Conservation (phyloP, 1,139 yeast genomes). For the Zygosaccharomyces pseudobailii region DNA sequence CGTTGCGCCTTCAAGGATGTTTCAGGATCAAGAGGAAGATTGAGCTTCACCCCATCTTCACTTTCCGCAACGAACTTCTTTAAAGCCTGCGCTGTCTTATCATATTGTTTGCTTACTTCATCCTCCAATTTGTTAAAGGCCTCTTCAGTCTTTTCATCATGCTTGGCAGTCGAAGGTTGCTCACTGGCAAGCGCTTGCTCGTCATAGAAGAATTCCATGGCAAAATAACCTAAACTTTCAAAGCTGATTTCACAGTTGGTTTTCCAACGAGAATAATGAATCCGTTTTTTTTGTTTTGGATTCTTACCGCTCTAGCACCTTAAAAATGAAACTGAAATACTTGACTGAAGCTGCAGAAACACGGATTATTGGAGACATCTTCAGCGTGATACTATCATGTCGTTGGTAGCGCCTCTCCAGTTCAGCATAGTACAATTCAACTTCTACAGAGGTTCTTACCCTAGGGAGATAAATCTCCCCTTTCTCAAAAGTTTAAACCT, state of each 20-base stretch:
- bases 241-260: neutral
- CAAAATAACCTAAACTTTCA: neutral
- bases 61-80: constrained; percentile 20
- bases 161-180: constrained; percentile 8
- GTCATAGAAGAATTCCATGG: constrained; percentile 28
- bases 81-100: constrained; percentile 25
- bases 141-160: constrained; percentile 35
- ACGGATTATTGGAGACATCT: neutral
- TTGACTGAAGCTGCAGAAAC: no score
- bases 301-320: neutral
- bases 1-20: constrained; percentile 29
- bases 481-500: constrained; percentile 65
- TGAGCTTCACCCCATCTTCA: constrained; percentile 23
- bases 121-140: constrained; percentile 35
- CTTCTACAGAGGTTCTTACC: constrained; percentile 81
- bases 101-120: constrained; percentile 26
- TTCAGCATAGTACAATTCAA: constrained; percentile 67
- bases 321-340: neutral
- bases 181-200: constrained; percentile 21
- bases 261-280: neutral
- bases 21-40: constrained; percentile 22
- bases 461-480: constrained; percentile 67
- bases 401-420: constrained; percentile 71
- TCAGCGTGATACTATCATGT: constrained; percentile 12
- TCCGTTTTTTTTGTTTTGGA: neutral